Conservation (phyloP, 2,329 filamentous ascomycete species). For the Alternaria arborescens region DNA sequence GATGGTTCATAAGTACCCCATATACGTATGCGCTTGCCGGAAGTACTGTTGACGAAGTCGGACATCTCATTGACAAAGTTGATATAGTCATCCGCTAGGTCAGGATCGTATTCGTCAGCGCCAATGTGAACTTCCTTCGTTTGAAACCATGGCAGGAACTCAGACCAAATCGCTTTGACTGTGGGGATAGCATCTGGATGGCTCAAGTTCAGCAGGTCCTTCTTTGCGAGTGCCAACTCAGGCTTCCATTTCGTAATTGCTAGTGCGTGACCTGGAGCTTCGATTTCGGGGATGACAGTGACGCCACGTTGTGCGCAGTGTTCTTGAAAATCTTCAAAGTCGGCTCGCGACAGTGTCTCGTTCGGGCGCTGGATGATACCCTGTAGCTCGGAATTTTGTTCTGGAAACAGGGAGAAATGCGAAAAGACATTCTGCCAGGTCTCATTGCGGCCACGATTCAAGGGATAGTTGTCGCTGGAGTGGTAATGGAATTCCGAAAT, state of each 20-base stretch:
- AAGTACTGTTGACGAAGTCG: constrained; percentile 41
- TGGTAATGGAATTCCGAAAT: constrained; percentile 61
- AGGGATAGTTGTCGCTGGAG: constrained; percentile 59
- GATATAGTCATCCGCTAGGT: constrained; percentile 49
- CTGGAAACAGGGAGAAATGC: constrained; percentile 54
- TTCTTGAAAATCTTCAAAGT: constrained; percentile 48
- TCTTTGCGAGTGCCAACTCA: constrained; percentile 47
- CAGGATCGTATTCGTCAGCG: constrained; percentile 49
- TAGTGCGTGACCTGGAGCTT: constrained; percentile 49
- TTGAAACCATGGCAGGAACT: constrained; percentile 52
- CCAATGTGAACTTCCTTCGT: constrained; percentile 51
- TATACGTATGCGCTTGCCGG: constrained; percentile 45
- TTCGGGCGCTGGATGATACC: constrained; percentile 48
- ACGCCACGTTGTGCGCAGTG: constrained; percentile 48
- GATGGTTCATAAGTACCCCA: constrained; percentile 58
- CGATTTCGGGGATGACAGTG: constrained; percentile 51
- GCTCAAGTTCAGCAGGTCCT: constrained; percentile 48
- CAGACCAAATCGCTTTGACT: constrained; percentile 48
- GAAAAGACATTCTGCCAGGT: constrained; percentile 59
- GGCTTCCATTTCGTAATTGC: constrained; percentile 53
- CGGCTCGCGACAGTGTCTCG: constrained; percentile 45
- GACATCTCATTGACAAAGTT: constrained; percentile 51
- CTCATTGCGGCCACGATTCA: constrained; percentile 58
- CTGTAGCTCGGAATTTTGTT: constrained; percentile 43
- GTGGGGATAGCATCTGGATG: constrained; percentile 49